These are phyloP conservation scores for Apiotrichum gamsii DNA, from an alignment of 1,284 basidiomycete genomes.

Conservation along the genomic window DNA sequence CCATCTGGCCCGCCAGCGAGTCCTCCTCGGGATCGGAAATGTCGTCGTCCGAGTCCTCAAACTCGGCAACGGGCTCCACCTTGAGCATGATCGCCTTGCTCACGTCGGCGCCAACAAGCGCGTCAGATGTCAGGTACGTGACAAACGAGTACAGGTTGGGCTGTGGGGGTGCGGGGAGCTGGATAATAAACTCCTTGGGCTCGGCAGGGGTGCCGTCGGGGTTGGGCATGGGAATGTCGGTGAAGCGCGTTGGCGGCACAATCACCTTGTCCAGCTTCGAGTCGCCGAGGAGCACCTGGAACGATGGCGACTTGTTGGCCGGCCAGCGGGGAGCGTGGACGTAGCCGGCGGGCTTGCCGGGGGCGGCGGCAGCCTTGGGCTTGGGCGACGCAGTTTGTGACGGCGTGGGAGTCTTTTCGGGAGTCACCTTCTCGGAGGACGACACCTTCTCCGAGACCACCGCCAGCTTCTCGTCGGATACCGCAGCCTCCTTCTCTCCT, in stretches of 20 bases:
- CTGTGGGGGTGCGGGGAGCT: constrained; percentile 89
- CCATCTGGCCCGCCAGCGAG: constrained; percentile 94
- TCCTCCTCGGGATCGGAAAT: constrained; percentile 97
- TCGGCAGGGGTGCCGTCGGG: constrained; percentile 55
- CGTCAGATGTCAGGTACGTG: constrained; percentile 76
- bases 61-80: constrained; percentile 64
- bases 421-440: no score
- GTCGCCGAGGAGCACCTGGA: constrained; percentile 88
- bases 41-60: constrained; percentile 68
- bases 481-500: constrained; percentile 26
- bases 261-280: constrained; percentile 83
- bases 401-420: neutral
- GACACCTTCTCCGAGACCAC: constrained; percentile 35
- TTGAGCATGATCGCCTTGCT: constrained; percentile 67
- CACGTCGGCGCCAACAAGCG: constrained; percentile 77
- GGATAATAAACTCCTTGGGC: constrained; percentile 77
- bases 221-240: constrained; percentile 67
- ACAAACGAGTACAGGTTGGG: constrained; percentile 86
- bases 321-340: constrained; percentile 92
- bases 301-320: constrained; percentile 74
- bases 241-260: constrained; percentile 79
- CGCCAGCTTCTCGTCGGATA: constrained; percentile 54
- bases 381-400: constrained; percentile 40
- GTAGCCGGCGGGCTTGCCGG: constrained; percentile 53
- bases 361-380: constrained; percentile 46